Evolutionary conservation across 2,329 filamentous ascomycete genomes (phyloP), one percentile per base, ranked within the genome.

Genomic region (Sarocladium kiliense): DNA sequence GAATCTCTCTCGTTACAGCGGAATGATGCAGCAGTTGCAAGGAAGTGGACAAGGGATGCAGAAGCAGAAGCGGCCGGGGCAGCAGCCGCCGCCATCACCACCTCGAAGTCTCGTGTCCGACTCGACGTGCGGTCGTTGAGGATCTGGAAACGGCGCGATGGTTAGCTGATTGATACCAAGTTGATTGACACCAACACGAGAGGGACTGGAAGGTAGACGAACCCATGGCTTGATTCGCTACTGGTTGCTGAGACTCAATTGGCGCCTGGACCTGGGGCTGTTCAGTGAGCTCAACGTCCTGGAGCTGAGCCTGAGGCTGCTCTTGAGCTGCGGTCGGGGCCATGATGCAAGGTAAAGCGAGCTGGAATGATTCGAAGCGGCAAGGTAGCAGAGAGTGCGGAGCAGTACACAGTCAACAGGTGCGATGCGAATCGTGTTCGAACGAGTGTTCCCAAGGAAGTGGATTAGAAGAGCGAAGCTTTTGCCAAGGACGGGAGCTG

Each of bases 61-160:
- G 62, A 72, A 72, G 63, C 70, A 72, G 65, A 72, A 72, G 6
- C 69, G 66, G 3, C 69, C 69, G 3, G 69, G 69, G 54, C 70
- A 72, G 39, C 54, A 54, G 36, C 57, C 59, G 19, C 61, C 58
- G 19, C 57, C 56, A 12, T 65, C 60, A 12, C 68, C 68, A 44
- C 68, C 66, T 51, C 68, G 60, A 30, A 70, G 58, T 7, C 58
- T 54, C 21, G 65, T 54, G 16, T 61, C 60, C 14, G 63, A 50
- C 3, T 64, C 59, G 18, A 56, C 41, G 26, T 59, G 63, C 6
- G 63, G 61, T 19, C 55, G 54, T 34, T 59, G 56, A 3, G 60
- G 25, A 39, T 62, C 62, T 64, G 21, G 4, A 21, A 11, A 23
- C 9, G n/a, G n/a, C n/a, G n/a, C n/a, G n/a, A n/a, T n/a, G n/a